Conservation (phyloP, 306 rosid species). For the Hylodesmum podocarpum region DNA sequence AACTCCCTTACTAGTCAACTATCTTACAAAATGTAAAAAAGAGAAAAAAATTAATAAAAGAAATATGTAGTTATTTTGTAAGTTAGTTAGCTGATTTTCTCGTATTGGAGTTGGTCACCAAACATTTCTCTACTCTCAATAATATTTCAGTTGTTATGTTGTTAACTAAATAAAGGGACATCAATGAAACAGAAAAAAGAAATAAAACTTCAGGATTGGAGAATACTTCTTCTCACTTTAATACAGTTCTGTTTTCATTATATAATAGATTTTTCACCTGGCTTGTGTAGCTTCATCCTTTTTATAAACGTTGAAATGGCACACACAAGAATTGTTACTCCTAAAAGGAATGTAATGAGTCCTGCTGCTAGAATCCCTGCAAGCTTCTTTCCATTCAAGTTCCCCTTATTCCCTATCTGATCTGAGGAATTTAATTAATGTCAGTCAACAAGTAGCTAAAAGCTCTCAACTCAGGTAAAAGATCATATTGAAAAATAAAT, state of each 20-base stretch:
- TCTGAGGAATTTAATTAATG: neutral
- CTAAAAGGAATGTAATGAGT: too few relatives aligned
- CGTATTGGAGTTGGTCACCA: too few relatives aligned
- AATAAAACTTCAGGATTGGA: neutral
- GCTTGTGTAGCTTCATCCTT: neutral
- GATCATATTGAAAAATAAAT: neutral
- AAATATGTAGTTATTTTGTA: too few relatives aligned
- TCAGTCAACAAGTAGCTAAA: neutral
- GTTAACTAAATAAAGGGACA: neutral
- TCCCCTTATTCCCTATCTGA: neutral
- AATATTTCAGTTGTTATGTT: neutral
- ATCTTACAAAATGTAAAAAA: too few relatives aligned
- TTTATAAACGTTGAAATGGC: neutral
- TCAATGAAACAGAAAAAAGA: too few relatives aligned
- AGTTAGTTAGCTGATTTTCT: too few relatives aligned
- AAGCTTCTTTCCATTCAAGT: neutral
- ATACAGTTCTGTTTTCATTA: neutral
- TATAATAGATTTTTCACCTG: constrained; percentile 6
- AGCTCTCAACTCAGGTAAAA: neutral
- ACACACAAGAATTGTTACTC: too few relatives aligned
- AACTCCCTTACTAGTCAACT: too few relatives aligned
- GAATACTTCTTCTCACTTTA: neutral
- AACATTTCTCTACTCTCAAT: too few relatives aligned
- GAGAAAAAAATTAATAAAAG: too few relatives aligned
- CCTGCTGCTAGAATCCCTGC: neutral